Evolutionary conservation across 2,329 filamentous ascomycete species (phyloP).

Genomic region (Didymella lethalis): DNA sequence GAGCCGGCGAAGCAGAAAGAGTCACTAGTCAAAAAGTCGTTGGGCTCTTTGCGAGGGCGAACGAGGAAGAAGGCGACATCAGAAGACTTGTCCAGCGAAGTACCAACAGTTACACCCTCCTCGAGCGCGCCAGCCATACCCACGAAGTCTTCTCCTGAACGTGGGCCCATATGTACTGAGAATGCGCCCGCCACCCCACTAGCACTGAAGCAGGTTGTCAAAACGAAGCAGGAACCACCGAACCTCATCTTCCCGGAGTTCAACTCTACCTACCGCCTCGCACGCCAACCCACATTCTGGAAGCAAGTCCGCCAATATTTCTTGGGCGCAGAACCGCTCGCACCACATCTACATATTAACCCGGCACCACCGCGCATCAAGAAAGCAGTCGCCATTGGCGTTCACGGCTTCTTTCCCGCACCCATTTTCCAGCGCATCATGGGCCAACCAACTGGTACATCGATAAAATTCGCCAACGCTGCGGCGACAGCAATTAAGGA

Average conservation of each 20-base stretch:
- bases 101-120: constrained; percentile 27
- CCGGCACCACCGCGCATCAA: constrained; percentile 76
- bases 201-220: constrained; percentile 34
- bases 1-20: constrained; percentile 28
- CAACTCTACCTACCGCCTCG: constrained; percentile 67
- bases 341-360: constrained; percentile 73
- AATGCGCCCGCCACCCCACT: constrained; percentile 40
- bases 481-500: constrained; percentile 82
- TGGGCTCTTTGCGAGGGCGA: constrained; percentile 44
- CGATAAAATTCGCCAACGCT: constrained; percentile 88
- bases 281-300: constrained; percentile 56
- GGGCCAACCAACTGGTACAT: constrained; percentile 94
- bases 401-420: constrained; percentile 93
- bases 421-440: constrained; percentile 87
- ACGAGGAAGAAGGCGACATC: constrained; percentile 35
- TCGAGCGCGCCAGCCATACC: constrained; percentile 51
- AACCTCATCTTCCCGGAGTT: constrained; percentile 78
- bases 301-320: constrained; percentile 53
- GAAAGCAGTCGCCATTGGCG: constrained; percentile 89
- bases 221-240: constrained; percentile 51
- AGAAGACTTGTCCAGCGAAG: constrained; percentile 36
- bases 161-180: constrained; percentile 37
- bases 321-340: constrained; percentile 61
- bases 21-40: constrained; percentile 37
- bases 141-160: constrained; percentile 37